Evolutionary conservation across 495 filamentous ascomycete genomes (phyloP).

Genomic region (Achaetomiella virescens): DNA sequence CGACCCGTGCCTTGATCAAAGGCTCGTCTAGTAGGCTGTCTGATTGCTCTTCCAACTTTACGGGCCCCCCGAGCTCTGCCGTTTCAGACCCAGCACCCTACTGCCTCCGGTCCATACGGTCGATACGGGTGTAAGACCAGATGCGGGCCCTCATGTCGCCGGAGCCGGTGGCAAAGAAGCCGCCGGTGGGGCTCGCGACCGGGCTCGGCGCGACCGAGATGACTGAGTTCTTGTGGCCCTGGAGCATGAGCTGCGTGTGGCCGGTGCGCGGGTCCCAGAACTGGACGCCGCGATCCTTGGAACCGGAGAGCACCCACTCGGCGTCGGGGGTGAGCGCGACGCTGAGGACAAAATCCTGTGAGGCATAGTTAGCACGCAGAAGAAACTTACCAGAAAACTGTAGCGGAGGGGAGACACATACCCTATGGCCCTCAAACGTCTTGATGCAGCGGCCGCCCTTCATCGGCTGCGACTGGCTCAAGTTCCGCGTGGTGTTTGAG

Average conservation of each 20-base stretch:
- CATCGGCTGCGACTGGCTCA: slow-evolving; percentile 47
- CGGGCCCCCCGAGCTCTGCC: neutral
- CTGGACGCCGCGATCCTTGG: slow-evolving; percentile 84
- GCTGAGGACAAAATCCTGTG: slow-evolving; percentile 82
- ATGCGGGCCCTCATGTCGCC: slow-evolving; percentile 89
- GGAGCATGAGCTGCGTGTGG: slow-evolving; percentile 83
- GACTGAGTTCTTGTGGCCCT: slow-evolving; percentile 89
- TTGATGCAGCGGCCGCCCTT: slow-evolving; percentile 78
- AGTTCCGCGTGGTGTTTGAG: slow-evolving; percentile 61
- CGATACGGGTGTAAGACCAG: slow-evolving; percentile 60
- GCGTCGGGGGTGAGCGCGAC: slow-evolving; percentile 84
- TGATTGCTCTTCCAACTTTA: neutral
- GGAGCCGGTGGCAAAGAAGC: slow-evolving; percentile 79
- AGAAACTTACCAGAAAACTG: neutral
- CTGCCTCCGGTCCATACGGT: slow-evolving; percentile 15
- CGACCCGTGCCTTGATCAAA: too few relatives aligned
- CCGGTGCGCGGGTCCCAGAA: slow-evolving; percentile 90
- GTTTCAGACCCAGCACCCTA: neutral
- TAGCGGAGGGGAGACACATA: slow-evolving; percentile 47
- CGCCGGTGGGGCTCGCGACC: slow-evolving; percentile 69
- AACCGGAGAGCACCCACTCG: slow-evolving; percentile 85
- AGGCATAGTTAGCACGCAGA: neutral
- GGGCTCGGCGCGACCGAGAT: slow-evolving; percentile 87
- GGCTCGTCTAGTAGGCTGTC: too few relatives aligned
- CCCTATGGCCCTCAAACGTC: slow-evolving; percentile 88